A percentile compares a stretch with the other conserved stretches of the same genome.
Conservation (phyloP, 1,139 yeast species). For the Wickerhamiella infanticola region DNA sequence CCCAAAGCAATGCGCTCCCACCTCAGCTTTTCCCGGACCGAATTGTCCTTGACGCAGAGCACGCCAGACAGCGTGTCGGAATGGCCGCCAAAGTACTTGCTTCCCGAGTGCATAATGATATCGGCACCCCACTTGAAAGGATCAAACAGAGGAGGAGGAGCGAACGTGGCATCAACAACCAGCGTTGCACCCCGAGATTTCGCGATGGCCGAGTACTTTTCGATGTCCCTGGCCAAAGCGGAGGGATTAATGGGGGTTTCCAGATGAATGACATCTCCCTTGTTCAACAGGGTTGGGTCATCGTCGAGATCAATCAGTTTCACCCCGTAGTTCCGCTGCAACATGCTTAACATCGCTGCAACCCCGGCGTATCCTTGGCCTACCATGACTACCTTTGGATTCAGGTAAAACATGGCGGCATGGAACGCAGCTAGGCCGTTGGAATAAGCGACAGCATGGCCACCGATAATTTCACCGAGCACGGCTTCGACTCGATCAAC, state of each 20-base stretch:
- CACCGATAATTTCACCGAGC: slow-evolving; percentile 38
- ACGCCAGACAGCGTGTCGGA: slow-evolving; percentile 82
- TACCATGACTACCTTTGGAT: slow-evolving; percentile 61
- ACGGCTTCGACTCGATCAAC: slow-evolving; percentile 51
- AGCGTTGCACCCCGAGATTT: slow-evolving; percentile 56
- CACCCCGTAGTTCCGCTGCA: slow-evolving; percentile 45
- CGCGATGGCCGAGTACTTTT: slow-evolving; percentile 46
- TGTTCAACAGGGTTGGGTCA: slow-evolving; percentile 35
- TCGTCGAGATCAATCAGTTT: slow-evolving; percentile 37
- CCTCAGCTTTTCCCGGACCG: slow-evolving; percentile 32
- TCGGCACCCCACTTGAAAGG: slow-evolving; percentile 76
- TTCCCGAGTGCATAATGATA: slow-evolving; percentile 74
- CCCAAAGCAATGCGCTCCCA: slow-evolving; percentile 58
- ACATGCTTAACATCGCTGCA: slow-evolving; percentile 48
- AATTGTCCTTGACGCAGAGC: slow-evolving; percentile 42
- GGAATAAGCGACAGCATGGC: slow-evolving; percentile 48
- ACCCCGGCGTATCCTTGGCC: slow-evolving; percentile 82
- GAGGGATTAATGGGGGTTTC: slow-evolving; percentile 85
- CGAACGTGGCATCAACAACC: slow-evolving; percentile 74
- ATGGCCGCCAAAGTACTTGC: slow-evolving; percentile 87
- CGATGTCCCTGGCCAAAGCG: slow-evolving; percentile 53
- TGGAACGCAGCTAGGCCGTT: slow-evolving; percentile 73
- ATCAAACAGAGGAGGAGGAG: slow-evolving; percentile 80
- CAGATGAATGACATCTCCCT: slow-evolving; percentile 67
- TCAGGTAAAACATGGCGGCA: slow-evolving; percentile 53